Conservation (phyloP, 257 asterid species). For the Jacaranda copaia region DNA sequence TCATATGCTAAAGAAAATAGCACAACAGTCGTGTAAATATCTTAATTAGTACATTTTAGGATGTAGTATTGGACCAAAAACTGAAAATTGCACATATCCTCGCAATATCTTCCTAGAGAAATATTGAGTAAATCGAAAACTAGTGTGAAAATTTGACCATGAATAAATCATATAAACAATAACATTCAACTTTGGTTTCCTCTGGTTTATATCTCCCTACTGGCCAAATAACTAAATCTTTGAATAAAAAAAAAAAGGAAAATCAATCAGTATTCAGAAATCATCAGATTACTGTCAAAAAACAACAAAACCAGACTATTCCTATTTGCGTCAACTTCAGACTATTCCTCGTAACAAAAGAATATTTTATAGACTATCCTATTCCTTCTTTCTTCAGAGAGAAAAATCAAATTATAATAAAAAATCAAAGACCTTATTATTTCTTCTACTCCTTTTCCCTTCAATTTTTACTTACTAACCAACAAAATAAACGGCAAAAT, state of each 20-base stretch:
- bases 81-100: background rate
- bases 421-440: background rate
- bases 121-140: background rate
- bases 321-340: background rate
- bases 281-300: background rate
- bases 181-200: too few species aligned
- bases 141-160: background rate
- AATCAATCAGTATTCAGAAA: background rate
- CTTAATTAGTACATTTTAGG: background rate
- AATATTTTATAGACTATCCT: background rate
- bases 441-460: background rate
- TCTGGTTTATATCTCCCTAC: too few species aligned
- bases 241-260: too few species aligned
- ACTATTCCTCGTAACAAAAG: background rate
- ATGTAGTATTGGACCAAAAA: background rate
- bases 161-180: too few species aligned
- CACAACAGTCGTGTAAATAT: background rate
- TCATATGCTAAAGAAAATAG: background rate
- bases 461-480: background rate
- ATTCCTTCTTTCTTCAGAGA: background rate
- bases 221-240: too few species aligned
- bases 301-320: background rate
- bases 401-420: background rate
- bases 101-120: background rate
- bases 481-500: slow-evolving; percentile 4